These are phyloP conservation scores for Angomonas deanei DNA, from an alignment of 208 protist species.

Conservation along the genomic window DNA sequence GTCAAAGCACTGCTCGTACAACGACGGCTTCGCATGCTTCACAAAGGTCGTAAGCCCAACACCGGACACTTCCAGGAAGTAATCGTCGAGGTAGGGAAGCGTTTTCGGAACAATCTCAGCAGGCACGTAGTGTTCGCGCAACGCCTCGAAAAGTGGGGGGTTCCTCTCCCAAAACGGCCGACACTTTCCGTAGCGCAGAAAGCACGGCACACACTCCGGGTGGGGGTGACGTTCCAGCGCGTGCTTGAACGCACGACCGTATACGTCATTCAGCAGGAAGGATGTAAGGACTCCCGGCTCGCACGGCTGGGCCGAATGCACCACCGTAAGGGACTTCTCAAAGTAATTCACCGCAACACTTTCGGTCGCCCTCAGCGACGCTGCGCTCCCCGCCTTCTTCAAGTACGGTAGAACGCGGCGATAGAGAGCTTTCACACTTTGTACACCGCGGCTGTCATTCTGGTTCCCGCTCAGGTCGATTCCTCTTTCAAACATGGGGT, in stretches of 20 bases:
- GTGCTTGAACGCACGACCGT: neutral
- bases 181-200: neutral
- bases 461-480: too few relatives aligned
- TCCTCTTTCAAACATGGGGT: too few relatives aligned
- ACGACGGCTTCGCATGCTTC: neutral
- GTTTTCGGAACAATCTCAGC: neutral
- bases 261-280: neutral
- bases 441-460: too few relatives aligned
- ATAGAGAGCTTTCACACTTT: too few relatives aligned
- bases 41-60: neutral
- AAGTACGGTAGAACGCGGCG: too few relatives aligned
- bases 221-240: neutral
- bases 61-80: neutral
- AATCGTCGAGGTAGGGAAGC: neutral
- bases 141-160: neutral
- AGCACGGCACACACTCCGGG: neutral
- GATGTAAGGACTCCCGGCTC: neutral
- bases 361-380: too few relatives aligned
- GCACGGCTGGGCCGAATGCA: neutral
- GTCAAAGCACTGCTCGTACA: neutral
- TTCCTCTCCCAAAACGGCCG: neutral
- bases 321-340: too few relatives aligned
- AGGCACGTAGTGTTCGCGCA: neutral
- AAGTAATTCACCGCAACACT: too few relatives aligned
- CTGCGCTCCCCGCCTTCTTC: too few relatives aligned